Conservation (phyloP, 2,329 filamentous ascomycete genomes). For the Chaetoscypha palmicola region DNA sequence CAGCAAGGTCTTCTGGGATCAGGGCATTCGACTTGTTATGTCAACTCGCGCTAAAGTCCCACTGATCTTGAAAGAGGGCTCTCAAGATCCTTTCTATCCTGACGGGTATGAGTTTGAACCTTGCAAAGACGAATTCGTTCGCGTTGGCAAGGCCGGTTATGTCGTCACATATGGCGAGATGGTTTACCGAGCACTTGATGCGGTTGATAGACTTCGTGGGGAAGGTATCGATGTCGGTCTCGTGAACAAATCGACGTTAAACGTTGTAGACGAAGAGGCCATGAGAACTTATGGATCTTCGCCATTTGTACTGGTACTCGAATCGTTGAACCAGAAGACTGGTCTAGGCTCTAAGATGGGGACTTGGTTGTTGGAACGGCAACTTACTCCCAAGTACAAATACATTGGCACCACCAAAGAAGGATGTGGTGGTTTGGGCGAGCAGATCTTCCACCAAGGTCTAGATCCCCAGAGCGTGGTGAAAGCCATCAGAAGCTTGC, state of each 20-base stretch:
- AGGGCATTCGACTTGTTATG: slow-evolving; percentile 34
- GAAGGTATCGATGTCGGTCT: slow-evolving; percentile 34
- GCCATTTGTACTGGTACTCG: slow-evolving; percentile 34
- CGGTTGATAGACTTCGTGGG: slow-evolving; percentile 33
- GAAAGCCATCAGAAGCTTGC: slow-evolving; percentile 24
- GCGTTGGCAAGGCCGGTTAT: slow-evolving; percentile 33
- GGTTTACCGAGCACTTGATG: slow-evolving; percentile 35
- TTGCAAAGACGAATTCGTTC: slow-evolving; percentile 34
- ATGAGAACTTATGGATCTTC: slow-evolving; percentile 32
- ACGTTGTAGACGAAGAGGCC: slow-evolving; percentile 34
- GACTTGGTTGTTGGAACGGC: slow-evolving; percentile 32
- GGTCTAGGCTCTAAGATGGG: slow-evolving; percentile 34
- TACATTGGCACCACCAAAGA: slow-evolving; percentile 34
- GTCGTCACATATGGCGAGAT: slow-evolving; percentile 35
- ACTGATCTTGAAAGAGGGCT: slow-evolving; percentile 33
- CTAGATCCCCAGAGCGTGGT: slow-evolving; percentile 32
- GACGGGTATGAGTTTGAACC: slow-evolving; percentile 33
- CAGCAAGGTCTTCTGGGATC: slow-evolving; percentile 33
- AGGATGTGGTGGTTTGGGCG: slow-evolving; percentile 33
- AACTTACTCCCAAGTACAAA: slow-evolving; percentile 33
- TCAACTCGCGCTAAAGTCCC: slow-evolving; percentile 35
- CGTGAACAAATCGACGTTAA: slow-evolving; percentile 35
- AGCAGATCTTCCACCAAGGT: slow-evolving; percentile 35
- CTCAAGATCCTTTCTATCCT: slow-evolving; percentile 32
- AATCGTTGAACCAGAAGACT: slow-evolving; percentile 35